phyloP scores from a whole-genome alignment of 2,329 filamentous ascomycete species.

The Cladophialophora bantiana region DNA sequence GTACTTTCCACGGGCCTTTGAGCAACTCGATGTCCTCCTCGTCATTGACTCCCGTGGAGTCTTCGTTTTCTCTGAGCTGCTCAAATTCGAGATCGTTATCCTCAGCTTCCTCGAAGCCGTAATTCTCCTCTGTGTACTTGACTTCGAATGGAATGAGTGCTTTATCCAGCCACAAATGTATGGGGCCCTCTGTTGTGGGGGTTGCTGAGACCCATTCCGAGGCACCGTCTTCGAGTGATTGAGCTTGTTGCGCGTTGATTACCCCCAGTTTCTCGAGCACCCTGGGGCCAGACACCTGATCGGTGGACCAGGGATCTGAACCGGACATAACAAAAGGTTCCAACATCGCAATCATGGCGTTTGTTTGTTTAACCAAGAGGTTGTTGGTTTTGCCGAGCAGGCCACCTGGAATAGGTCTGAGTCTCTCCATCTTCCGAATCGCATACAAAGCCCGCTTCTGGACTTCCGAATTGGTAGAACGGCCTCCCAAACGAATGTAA shows the following conservation, averaged over 20 bases:
- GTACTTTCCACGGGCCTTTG: slow-evolving; percentile 52
- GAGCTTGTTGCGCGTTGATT: slow-evolving; percentile 68
- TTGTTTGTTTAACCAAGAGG: slow-evolving; percentile 54
- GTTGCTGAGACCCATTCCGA: slow-evolving; percentile 51
- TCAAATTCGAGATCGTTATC: slow-evolving; percentile 65
- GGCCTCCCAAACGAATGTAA: slow-evolving; percentile 72
- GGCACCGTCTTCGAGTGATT: slow-evolving; percentile 64
- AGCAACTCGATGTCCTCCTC: slow-evolving; percentile 62
- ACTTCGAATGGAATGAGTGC: slow-evolving; percentile 56
- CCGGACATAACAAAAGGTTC: slow-evolving; percentile 48
- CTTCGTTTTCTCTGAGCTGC: slow-evolving; percentile 66
- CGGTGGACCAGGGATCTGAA: slow-evolving; percentile 59
- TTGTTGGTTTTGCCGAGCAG: slow-evolving; percentile 49
- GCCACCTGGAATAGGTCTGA: slow-evolving; percentile 50
- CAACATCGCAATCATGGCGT: slow-evolving; percentile 52
- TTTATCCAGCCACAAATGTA: slow-evolving; percentile 66
- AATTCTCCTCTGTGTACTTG: slow-evolving; percentile 56
- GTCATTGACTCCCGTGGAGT: slow-evolving; percentile 61
- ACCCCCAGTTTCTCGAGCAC: slow-evolving; percentile 63
- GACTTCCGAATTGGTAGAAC: slow-evolving; percentile 71
- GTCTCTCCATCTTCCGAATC: slow-evolving; percentile 54
- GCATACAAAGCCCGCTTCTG: slow-evolving; percentile 71
- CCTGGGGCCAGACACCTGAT: slow-evolving; percentile 35
- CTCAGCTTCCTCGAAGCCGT: slow-evolving; percentile 64
- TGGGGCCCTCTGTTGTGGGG: slow-evolving; percentile 44